Percentiles rank a stretch among this genome's conserved stretches.
These are phyloP conservation scores for Aureobasidium sp. DNA, from an alignment of 2,329 filamentous ascomycete species.

Conservation along the genomic window DNA sequence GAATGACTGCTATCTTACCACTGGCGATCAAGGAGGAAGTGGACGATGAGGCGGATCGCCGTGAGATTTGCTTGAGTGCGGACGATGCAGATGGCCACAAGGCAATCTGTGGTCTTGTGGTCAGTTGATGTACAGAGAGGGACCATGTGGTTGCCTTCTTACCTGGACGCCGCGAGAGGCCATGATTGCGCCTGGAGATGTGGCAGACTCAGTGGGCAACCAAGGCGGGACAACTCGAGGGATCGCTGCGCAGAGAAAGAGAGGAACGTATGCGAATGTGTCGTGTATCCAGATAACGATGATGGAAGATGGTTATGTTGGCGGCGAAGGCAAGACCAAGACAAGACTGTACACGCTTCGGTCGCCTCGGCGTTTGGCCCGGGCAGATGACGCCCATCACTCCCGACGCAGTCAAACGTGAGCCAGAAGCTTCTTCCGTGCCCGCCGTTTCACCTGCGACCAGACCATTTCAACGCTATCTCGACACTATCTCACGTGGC, in stretches of 20 bases:
- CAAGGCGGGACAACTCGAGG: background rate
- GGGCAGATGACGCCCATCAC: conserved; percentile 1
- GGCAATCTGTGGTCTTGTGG: background rate
- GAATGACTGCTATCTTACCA: background rate
- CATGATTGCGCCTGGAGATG: conserved; percentile 7
- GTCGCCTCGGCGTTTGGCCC: conserved; percentile 1
- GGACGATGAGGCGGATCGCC: background rate
- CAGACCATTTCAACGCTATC: background rate
- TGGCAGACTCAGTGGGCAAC: background rate
- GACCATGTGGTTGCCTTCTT: background rate
- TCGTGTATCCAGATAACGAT: background rate
- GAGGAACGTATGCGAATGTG: background rate
- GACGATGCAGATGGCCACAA: conserved; percentile 11
- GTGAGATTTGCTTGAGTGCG: conserved; percentile 6
- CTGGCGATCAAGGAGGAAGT: background rate
- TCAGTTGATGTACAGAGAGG: background rate
- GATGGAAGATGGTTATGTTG: background rate
- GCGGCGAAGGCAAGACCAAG: background rate
- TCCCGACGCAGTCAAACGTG: background rate
- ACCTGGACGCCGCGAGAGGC: conserved; percentile 12
- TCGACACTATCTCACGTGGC: background rate
- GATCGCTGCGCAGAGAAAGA: background rate
- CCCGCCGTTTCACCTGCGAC: background rate
- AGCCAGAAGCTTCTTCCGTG: conserved; percentile 3
- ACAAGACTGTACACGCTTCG: background rate